phyloP scores from a whole-genome alignment of 2,329 filamentous ascomycete genomes.

The Cercospora zeae-maydis region DNA sequence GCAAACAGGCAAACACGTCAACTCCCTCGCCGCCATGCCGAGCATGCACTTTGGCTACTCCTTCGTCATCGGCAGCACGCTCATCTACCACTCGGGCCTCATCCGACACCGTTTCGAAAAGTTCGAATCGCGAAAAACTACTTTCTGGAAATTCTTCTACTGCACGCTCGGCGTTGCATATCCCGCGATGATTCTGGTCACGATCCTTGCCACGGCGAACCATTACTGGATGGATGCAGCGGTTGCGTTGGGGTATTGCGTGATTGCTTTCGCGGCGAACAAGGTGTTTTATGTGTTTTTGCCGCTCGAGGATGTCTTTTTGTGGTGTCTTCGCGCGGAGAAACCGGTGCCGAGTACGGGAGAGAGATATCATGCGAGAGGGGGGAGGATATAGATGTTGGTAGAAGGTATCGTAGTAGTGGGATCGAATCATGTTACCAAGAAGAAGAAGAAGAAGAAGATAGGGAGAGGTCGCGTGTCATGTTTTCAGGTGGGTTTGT shows the following conservation, averaged over 20 bases:
- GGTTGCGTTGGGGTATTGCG: constrained; percentile 44
- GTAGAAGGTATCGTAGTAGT: too few species aligned
- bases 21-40: constrained; percentile 44
- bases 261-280: constrained; percentile 48
- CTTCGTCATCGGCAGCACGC: constrained; percentile 50
- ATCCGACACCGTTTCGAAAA: constrained; percentile 39
- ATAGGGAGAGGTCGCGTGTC: neutral
- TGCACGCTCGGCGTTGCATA: constrained; percentile 50
- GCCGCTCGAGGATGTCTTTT: constrained; percentile 50
- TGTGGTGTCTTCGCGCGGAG: constrained; percentile 48
- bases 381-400: constrained; percentile 17
- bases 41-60: constrained; percentile 54
- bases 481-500: neutral
- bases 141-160: constrained; percentile 45
- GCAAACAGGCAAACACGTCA: constrained; percentile 46
- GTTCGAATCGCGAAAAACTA: constrained; percentile 43
- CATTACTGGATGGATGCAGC: constrained; percentile 56
- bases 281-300: constrained; percentile 49
- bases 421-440: neutral
- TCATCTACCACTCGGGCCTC: constrained; percentile 50
- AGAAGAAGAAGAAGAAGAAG: neutral
- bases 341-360: constrained; percentile 54
- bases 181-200: constrained; percentile 52
- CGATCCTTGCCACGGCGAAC: constrained; percentile 59
- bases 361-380: constrained; percentile 38